Evolutionary conservation across 108 stramenopile genomes (phyloP).

Genomic region (Aurantiochytrium sp.): DNA sequence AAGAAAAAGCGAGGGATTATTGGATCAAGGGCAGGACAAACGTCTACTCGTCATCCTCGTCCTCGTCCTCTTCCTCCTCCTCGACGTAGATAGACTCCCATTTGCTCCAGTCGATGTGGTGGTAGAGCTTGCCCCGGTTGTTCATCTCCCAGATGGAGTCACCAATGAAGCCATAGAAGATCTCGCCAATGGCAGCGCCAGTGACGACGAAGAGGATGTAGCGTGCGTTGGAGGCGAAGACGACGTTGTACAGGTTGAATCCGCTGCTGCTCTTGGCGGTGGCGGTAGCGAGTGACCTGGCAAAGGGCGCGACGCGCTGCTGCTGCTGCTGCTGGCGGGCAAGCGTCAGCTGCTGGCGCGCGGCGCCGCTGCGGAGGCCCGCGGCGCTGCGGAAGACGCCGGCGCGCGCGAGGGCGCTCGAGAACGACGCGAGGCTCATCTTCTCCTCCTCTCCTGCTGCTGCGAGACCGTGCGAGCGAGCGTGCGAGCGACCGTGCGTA

Average conservation of each 20-base stretch:
- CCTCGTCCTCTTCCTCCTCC: constrained; percentile 8
- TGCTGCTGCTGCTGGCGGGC: too few species aligned
- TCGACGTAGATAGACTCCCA: neutral
- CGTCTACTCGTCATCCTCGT: neutral
- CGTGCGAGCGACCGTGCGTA: neutral
- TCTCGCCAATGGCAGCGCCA: neutral
- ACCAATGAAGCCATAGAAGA: neutral
- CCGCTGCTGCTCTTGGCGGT: neutral
- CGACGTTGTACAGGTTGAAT: neutral
- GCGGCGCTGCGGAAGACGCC: neutral
- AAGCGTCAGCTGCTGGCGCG: neutral
- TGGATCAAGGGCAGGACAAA: neutral
- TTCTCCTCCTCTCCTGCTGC: too few species aligned
- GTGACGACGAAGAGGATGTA: neutral
- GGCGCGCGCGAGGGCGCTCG: neutral
- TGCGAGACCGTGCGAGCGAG: neutral
- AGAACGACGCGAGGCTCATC: neutral
- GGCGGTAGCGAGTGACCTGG: neutral
- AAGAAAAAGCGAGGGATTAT: neutral
- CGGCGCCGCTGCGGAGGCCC: neutral
- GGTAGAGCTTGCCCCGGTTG: constrained; percentile 20
- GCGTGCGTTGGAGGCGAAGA: neutral
- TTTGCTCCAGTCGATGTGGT: constrained; percentile 10
- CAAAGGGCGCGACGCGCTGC: too few species aligned
- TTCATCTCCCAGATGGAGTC: constrained; percentile 16